phyloP scores from a whole-genome alignment of 2,329 filamentous ascomycete species.

The Colletotrichum lentis region DNA sequence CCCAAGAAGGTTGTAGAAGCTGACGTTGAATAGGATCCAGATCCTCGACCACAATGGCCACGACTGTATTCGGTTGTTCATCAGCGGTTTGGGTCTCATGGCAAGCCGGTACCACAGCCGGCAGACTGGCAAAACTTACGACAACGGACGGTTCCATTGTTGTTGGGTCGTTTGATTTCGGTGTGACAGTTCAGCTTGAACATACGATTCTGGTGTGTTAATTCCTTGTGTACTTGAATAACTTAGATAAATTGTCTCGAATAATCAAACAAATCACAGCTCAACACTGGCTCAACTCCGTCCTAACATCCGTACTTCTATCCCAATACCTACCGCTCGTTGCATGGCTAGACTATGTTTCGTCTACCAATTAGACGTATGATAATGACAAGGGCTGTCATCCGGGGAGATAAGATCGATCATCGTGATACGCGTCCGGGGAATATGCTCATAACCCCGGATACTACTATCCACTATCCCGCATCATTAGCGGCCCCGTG shows the following conservation, averaged over 20 bases:
- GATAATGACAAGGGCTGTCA: not conserved
- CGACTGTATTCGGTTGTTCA: constrained; percentile 5
- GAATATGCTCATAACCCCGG: constrained; percentile 29
- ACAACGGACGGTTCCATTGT: not conserved
- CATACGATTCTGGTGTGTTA: not conserved
- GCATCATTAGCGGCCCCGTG: constrained; percentile 6
- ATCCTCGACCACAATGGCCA: constrained; percentile 40
- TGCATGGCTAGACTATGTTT: not conserved
- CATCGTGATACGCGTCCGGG: constrained; percentile 14
- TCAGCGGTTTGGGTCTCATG: too few species aligned
- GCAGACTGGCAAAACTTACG: not conserved
- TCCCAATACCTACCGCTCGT: too few species aligned
- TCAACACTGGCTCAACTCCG: not conserved
- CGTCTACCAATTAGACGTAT: not conserved
- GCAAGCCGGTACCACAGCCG: too few species aligned
- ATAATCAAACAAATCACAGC: not conserved
- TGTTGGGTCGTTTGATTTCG: not conserved
- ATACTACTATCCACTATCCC: constrained; percentile 17
- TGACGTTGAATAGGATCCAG: constrained; percentile 38
- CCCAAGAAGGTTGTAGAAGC: constrained; percentile 40
- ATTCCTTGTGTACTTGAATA: not conserved
- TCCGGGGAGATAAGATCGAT: constrained; percentile 21
- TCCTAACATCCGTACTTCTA: constrained; percentile 6
- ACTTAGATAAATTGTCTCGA: too few species aligned
- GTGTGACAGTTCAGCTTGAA: not conserved